Percentiles rank a stretch among this genome's conserved stretches.
Evolutionary conservation across 1,284 basidiomycete species (phyloP).

Genomic region (Microstroma glucosiphilum): DNA sequence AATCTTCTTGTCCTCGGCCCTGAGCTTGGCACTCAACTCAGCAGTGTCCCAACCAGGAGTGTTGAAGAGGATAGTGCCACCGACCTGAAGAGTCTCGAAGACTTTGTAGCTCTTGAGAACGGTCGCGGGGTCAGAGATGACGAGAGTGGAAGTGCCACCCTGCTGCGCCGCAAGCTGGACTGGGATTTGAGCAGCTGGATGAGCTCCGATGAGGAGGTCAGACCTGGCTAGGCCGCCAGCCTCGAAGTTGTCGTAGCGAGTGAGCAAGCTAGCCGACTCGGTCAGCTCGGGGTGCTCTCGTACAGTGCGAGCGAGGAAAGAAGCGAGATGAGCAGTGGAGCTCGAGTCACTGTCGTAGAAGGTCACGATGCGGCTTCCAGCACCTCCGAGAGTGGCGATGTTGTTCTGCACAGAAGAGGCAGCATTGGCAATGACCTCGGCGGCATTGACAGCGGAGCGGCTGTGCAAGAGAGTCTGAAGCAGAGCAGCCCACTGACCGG

Average conservation of each 20-base stretch:
- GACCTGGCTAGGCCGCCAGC: conserved; percentile 40
- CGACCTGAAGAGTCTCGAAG: conserved; percentile 35
- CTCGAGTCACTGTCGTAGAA: conserved; percentile 45
- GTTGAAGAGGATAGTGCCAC: conserved; percentile 46
- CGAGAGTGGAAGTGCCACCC: conserved; percentile 31
- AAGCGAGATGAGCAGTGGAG: conserved; percentile 30
- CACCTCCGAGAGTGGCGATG: conserved; percentile 6
- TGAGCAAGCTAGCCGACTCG: conserved; percentile 36
- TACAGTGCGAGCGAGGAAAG: conserved; percentile 35
- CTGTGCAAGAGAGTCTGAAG: conserved; percentile 24
- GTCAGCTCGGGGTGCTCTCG: conserved; percentile 26
- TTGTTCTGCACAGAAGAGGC: conserved; percentile 1
- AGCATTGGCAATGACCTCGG: conserved; percentile 24
- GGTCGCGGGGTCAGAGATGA: conserved; percentile 36
- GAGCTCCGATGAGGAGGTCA: conserved; percentile 37
- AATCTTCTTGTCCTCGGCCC: conserved; percentile 39
- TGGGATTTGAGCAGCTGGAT: conserved; percentile 26
- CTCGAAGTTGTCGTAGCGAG: conserved; percentile 48
- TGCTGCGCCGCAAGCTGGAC: conserved; percentile 35
- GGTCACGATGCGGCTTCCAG: conserved; percentile 29
- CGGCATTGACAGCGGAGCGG: conserved; percentile 22
- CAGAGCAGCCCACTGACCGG: conserved; percentile 31
- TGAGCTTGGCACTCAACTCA: conserved; percentile 42
- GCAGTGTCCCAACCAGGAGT: conserved; percentile 39
- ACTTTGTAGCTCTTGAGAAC: conserved; percentile 40